phyloP scores from a whole-genome alignment of 2,329 filamentous ascomycete species.

The Fusarium oligoseptatum region DNA sequence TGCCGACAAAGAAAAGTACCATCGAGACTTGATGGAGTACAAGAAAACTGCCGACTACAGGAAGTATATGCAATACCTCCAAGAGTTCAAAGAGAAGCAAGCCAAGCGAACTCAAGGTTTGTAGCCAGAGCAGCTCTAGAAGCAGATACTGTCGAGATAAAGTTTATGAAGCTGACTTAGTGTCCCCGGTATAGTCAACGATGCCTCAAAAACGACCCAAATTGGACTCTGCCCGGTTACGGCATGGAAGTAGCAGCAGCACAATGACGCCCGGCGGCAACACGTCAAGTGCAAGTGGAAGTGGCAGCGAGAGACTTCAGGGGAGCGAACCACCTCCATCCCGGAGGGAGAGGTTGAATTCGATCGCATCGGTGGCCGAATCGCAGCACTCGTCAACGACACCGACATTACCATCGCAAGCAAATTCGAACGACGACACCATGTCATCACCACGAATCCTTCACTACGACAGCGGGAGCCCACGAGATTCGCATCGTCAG shows the following conservation, averaged over 20 bases:
- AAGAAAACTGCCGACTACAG: constrained; percentile 80
- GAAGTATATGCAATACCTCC: constrained; percentile 78
- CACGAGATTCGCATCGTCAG: constrained; percentile 45
- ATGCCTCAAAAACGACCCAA: constrained; percentile 65
- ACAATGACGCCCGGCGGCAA: constrained; percentile 53
- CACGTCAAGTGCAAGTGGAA: constrained; percentile 59
- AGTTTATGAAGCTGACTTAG: constrained; percentile 16
- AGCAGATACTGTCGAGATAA: neutral
- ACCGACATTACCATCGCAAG: constrained; percentile 52
- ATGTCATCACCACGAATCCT: constrained; percentile 58
- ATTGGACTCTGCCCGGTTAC: constrained; percentile 55
- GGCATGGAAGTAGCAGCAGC: constrained; percentile 57
- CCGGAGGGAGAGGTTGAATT: constrained; percentile 63
- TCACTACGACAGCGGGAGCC: constrained; percentile 53
- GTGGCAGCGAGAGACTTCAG: constrained; percentile 61
- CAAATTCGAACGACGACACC: constrained; percentile 58
- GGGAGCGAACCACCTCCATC: constrained; percentile 63
- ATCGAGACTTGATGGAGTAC: constrained; percentile 78
- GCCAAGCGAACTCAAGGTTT: constrained; percentile 68
- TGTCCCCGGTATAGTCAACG: constrained; percentile 43
- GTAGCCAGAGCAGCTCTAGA: constrained; percentile 30
- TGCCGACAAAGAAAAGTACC: constrained; percentile 81
- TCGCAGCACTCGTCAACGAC: constrained; percentile 59
- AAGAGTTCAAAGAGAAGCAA: constrained; percentile 83
- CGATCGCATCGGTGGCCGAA: constrained; percentile 61